phyloP scores from a whole-genome alignment of 2,329 filamentous ascomycete genomes.

The Podosphaera aphanis region DNA sequence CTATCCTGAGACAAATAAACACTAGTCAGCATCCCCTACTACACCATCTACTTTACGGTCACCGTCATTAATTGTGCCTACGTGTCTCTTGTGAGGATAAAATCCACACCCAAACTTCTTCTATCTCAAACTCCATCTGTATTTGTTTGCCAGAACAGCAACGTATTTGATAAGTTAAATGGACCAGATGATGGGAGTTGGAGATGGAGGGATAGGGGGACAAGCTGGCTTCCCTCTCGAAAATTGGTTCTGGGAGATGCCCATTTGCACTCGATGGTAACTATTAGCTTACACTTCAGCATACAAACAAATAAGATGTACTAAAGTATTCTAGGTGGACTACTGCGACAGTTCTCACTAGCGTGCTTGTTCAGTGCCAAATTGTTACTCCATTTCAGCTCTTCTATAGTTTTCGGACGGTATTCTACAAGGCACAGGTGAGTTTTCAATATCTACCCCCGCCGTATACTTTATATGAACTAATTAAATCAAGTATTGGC shows the following conservation, averaged over 20 bases:
- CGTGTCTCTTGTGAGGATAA: neutral
- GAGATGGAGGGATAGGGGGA: conserved; percentile 20
- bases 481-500: conserved; percentile 51
- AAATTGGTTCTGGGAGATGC: conserved; percentile 98
- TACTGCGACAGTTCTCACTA: conserved; percentile 68
- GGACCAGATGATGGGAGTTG: conserved; percentile 17
- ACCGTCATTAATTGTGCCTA: no score
- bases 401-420: conserved; percentile 85
- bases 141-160: neutral
- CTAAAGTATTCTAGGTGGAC: conserved; percentile 37
- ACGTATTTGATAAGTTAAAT: conserved; percentile 6
- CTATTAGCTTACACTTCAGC: neutral
- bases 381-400: conserved; percentile 84
- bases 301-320: neutral
- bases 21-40: no score
- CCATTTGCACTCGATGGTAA: conserved; percentile 65
- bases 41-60: no score
- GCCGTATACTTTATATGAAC: neutral
- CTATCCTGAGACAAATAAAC: no score
- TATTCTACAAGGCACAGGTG: conserved; percentile 82
- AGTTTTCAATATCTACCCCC: conserved; percentile 2
- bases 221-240: conserved; percentile 57
- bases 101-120: neutral
- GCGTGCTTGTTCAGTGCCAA: conserved; percentile 76
- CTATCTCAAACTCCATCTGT: neutral